These are phyloP conservation scores for Maudiozyma humilis DNA, from an alignment of 1,139 yeast species.

Conservation along the genomic window DNA sequence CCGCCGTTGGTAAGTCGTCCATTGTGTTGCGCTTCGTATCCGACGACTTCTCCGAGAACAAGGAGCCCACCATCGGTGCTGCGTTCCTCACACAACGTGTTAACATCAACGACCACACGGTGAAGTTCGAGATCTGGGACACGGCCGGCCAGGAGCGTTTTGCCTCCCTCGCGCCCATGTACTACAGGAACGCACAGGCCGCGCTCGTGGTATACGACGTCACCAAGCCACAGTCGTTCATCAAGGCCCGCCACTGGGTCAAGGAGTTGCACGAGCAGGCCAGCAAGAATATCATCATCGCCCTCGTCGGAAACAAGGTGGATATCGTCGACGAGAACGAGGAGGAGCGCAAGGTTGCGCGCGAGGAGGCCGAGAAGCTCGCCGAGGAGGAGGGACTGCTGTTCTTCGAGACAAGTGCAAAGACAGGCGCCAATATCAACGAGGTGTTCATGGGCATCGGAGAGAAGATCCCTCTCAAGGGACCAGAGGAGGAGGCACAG, in stretches of 20 bases:
- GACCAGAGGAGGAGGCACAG: slow-evolving; percentile 13
- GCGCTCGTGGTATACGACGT: slow-evolving; percentile 94
- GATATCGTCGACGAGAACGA: slow-evolving; percentile 50
- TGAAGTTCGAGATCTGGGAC: slow-evolving; percentile 97
- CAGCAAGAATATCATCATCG: slow-evolving; percentile 79
- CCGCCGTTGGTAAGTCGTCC: slow-evolving; percentile 96
- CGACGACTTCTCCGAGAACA: slow-evolving; percentile 93
- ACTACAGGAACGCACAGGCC: slow-evolving; percentile 97
- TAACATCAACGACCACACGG: slow-evolving; percentile 79
- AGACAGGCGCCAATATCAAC: slow-evolving; percentile 82
- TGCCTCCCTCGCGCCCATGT: slow-evolving; percentile 95
- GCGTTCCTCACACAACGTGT: slow-evolving; percentile 95
- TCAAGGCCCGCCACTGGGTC: slow-evolving; percentile 99
- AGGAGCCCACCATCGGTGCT: slow-evolving; percentile 96
- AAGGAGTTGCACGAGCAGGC: slow-evolving; percentile 95
- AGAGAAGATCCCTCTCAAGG: slow-evolving; percentile 38
- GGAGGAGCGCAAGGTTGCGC: slow-evolving; percentile 66
- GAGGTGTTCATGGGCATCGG: slow-evolving; percentile 91
- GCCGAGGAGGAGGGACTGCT: slow-evolving; percentile 79
- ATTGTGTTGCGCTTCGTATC: slow-evolving; percentile 87
- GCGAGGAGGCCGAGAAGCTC: slow-evolving; percentile 75
- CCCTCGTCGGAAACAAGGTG: slow-evolving; percentile 85
- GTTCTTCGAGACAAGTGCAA: slow-evolving; percentile 93
- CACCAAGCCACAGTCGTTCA: slow-evolving; percentile 93
- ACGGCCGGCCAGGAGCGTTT: slow-evolving; percentile 98